Evolutionary conservation across 768 basidiomycete species (phyloP).

Genomic region (Tylopilus sp.): DNA sequence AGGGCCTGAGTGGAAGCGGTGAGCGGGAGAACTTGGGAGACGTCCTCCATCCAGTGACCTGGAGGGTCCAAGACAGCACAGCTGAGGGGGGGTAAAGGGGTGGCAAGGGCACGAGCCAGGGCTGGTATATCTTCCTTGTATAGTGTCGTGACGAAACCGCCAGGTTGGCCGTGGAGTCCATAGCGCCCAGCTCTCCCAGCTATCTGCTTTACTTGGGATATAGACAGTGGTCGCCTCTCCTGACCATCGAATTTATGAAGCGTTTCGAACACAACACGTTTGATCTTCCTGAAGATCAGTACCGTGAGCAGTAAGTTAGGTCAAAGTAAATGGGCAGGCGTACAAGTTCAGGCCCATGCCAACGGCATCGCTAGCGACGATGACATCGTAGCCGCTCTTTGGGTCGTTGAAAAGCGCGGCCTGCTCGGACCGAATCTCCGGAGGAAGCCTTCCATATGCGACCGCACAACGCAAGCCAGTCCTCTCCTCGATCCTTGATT

Average conservation of each 20-base stretch:
- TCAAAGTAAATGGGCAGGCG: slow-evolving; percentile 23
- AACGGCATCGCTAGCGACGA: slow-evolving; percentile 92
- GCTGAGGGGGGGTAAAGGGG: slow-evolving; percentile 47
- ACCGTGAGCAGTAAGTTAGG: too few species aligned
- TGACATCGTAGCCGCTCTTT: slow-evolving; percentile 77
- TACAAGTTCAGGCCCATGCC: slow-evolving; percentile 98
- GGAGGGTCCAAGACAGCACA: slow-evolving; percentile 47
- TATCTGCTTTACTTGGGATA: slow-evolving; percentile 89
- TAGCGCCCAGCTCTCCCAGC: slow-evolving; percentile 92
- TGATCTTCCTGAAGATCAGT: slow-evolving; percentile 69
- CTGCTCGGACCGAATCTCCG: slow-evolving; percentile 89
- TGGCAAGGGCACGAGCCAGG: slow-evolving; percentile 52
- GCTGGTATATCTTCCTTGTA: slow-evolving; percentile 55
- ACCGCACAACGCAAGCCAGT: slow-evolving; percentile 85
- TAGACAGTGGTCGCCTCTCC: slow-evolving; percentile 45
- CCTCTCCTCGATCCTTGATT: slow-evolving; percentile 61
- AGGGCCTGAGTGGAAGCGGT: slow-evolving; percentile 40
- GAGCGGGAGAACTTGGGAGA: slow-evolving; percentile 43
- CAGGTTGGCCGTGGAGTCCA: slow-evolving; percentile 55
- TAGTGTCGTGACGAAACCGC: slow-evolving; percentile 77
- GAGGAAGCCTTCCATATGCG: slow-evolving; percentile 89
- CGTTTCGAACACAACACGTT: slow-evolving; percentile 74
- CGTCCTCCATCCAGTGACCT: slow-evolving; percentile 19
- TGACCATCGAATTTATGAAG: slow-evolving; percentile 65
- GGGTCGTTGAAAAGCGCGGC: slow-evolving; percentile 89